Conservation (phyloP, 2,329 filamentous ascomycete genomes). For the Penicillium freii region DNA sequence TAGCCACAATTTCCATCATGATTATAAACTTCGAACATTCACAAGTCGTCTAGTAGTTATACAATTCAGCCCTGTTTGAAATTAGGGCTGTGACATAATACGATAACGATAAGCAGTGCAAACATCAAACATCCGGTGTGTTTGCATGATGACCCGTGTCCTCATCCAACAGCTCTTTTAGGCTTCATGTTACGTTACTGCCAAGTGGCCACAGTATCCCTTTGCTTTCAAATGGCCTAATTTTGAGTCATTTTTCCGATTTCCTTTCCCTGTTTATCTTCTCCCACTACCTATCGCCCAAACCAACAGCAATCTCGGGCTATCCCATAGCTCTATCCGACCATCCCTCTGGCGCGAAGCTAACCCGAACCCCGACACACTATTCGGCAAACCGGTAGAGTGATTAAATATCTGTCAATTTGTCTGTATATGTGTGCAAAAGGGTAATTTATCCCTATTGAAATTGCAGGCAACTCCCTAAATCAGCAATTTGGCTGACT, state of each 20-base stretch:
- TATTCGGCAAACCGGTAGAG: slow-evolving; percentile 15
- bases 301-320: not conserved
- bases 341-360: slow-evolving; percentile 18
- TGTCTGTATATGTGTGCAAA: slow-evolving; percentile 10
- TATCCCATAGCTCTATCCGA: slow-evolving; percentile 13
- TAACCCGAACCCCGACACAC: slow-evolving; percentile 13
- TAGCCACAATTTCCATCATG: not conserved
- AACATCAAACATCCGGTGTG: slow-evolving; percentile 11
- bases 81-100: slow-evolving; percentile 16
- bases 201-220: slow-evolving; percentile 34
- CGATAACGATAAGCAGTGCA: slow-evolving; percentile 20
- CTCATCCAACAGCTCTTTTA: slow-evolving; percentile 20
- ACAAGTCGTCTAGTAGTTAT: not conserved
- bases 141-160: slow-evolving; percentile 26
- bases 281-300: not conserved
- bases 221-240: slow-evolving; percentile 31
- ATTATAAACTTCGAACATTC: not conserved
- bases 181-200: slow-evolving; percentile 29
- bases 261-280: not conserved
- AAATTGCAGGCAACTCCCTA: not conserved
- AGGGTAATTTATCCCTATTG: slow-evolving; percentile 1
- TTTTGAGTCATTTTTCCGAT: slow-evolving; percentile 9
- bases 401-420: not conserved
- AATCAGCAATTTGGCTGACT: slow-evolving; percentile 12
- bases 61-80: not conserved